Conservation (phyloP, 73 alveolate species). For the Tetrahymena borealis region DNA sequence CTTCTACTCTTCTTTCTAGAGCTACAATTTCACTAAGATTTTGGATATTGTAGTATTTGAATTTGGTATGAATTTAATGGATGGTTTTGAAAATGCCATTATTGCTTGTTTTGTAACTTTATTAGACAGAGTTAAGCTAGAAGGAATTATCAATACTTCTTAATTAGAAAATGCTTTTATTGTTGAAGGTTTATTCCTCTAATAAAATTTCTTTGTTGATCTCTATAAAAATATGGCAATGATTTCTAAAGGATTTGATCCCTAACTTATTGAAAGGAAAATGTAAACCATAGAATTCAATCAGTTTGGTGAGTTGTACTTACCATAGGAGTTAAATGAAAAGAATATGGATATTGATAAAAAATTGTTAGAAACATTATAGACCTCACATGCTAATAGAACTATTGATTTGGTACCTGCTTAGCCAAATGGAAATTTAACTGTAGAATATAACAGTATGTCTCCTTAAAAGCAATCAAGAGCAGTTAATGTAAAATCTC, state of each 20-base stretch:
- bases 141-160: neutral
- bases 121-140: neutral
- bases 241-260: neutral
- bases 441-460: neutral
- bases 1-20: neutral
- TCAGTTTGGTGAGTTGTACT: neutral
- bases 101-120: neutral
- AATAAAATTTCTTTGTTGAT: neutral
- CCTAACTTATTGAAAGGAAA: neutral
- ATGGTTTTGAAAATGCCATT: neutral
- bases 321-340: neutral
- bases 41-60: neutral
- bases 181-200: neutral
- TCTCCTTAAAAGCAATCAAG: neutral
- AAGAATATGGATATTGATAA: neutral
- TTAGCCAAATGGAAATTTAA: neutral
- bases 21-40: neutral
- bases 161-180: neutral
- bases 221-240: neutral
- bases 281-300: neutral
- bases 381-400: neutral
- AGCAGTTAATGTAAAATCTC: neutral
- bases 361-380: neutral
- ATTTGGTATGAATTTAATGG: neutral
- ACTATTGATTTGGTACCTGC: neutral